phyloP scores from a whole-genome alignment of 2,329 filamentous ascomycete genomes.

The Didymella keratinophila region DNA sequence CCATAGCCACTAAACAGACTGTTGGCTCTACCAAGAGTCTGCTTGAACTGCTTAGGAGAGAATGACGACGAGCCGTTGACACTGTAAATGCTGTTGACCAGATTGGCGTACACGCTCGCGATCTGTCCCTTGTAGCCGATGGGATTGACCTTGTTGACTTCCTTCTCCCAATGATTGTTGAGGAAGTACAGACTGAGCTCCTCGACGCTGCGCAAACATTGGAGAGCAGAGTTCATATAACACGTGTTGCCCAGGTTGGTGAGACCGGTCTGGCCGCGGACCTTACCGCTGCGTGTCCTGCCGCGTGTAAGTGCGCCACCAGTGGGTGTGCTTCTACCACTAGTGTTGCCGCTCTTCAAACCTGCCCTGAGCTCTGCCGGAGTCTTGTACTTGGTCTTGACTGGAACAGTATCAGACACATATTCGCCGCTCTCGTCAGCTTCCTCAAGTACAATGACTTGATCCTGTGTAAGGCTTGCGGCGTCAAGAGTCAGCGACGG shows the following conservation, averaged over 20 bases:
- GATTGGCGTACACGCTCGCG: conserved; percentile 79
- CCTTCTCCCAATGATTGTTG: conserved; percentile 69
- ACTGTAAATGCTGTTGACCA: conserved; percentile 81
- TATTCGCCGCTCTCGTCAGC: conserved; percentile 63
- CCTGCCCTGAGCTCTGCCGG: conserved; percentile 31
- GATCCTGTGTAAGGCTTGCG: conserved; percentile 73
- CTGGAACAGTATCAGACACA: conserved; percentile 58
- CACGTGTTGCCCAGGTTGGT: conserved; percentile 96
- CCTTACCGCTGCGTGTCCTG: conserved; percentile 72
- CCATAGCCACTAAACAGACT: conserved; percentile 91
- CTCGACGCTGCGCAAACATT: conserved; percentile 92
- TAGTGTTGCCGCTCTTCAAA: conserved; percentile 53
- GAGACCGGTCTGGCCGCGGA: conserved; percentile 80
- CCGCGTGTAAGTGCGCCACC: conserved; percentile 73
- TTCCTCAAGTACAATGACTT: conserved; percentile 86
- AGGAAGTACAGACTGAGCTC: conserved; percentile 94
- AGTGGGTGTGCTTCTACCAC: conserved; percentile 75
- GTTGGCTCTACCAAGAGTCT: conserved; percentile 79
- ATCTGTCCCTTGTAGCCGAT: conserved; percentile 86
- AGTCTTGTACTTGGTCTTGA: conserved; percentile 54
- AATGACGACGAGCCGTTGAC: conserved; percentile 72
- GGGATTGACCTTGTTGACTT: conserved; percentile 86
- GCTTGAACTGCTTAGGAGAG: conserved; percentile 82
- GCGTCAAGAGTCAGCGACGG: conserved; percentile 71
- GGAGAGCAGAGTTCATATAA: conserved; percentile 98